These are phyloP conservation scores for Talaromyces piceae DNA, from an alignment of 2,329 filamentous ascomycete species.

Conservation along the genomic window DNA sequence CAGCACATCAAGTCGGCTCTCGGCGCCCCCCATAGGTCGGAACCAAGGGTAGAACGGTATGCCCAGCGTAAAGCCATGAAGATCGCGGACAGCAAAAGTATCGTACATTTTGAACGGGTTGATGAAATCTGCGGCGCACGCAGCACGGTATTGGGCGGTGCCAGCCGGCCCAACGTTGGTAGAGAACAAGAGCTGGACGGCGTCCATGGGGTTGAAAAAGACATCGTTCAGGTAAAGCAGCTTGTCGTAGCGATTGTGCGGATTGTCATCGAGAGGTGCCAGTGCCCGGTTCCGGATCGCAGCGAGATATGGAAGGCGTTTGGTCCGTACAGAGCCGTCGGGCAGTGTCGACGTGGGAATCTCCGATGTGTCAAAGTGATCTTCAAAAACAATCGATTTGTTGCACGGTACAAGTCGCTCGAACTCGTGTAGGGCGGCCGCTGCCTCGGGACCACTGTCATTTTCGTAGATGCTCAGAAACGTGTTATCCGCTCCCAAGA, in stretches of 20 bases:
- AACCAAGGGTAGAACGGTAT: slow-evolving; percentile 70
- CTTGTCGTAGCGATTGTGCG: slow-evolving; percentile 44
- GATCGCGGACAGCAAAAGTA: slow-evolving; percentile 64
- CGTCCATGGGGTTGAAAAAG: slow-evolving; percentile 52
- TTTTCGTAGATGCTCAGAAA: slow-evolving; percentile 70
- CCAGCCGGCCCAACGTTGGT: slow-evolving; percentile 50
- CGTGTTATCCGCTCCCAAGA: slow-evolving; percentile 60
- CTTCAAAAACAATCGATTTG: slow-evolving; percentile 52
- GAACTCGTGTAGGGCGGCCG: slow-evolving; percentile 48
- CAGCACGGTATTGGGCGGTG: slow-evolving; percentile 55
- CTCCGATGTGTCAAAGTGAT: slow-evolving; percentile 49
- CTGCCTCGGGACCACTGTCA: slow-evolving; percentile 53
- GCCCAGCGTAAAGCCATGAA: slow-evolving; percentile 61
- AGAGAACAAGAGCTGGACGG: slow-evolving; percentile 54
- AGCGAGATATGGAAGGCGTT: slow-evolving; percentile 66
- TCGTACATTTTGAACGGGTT: slow-evolving; percentile 71
- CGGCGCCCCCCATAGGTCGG: slow-evolving; percentile 41
- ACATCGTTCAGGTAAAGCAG: slow-evolving; percentile 62
- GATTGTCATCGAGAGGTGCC: slow-evolving; percentile 46
- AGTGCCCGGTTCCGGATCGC: slow-evolving; percentile 65
- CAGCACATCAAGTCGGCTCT: slow-evolving; percentile 57
- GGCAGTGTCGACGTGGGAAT: slow-evolving; percentile 52
- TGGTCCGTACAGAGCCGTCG: slow-evolving; percentile 52
- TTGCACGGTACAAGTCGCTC: slow-evolving; percentile 43
- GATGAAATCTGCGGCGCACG: slow-evolving; percentile 69